Conservation (phyloP, 495 filamentous ascomycete genomes). For the Lasiosphaeria hispida region DNA sequence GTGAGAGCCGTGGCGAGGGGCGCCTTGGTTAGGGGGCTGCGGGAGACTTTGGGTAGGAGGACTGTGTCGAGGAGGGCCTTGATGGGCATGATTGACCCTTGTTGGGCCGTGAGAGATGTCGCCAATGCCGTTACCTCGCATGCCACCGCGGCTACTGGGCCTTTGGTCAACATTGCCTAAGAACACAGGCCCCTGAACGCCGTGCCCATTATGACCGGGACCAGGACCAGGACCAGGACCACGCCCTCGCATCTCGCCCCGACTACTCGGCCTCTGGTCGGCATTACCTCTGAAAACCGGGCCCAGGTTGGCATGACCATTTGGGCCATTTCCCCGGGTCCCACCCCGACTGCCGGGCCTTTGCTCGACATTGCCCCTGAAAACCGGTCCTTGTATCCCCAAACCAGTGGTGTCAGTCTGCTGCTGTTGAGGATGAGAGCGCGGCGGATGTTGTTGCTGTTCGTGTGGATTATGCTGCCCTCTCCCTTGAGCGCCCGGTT, state of each 20-base stretch:
- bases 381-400: constrained; percentile 15
- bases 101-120: background rate
- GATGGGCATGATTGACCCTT: background rate
- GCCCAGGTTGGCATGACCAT: background rate
- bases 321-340: constrained; percentile 10
- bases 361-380: constrained; percentile 24
- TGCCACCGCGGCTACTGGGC: constrained; percentile 1
- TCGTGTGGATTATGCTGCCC: background rate
- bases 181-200: background rate
- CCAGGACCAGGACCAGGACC: constrained; percentile 1
- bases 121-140: background rate
- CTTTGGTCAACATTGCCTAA: background rate
- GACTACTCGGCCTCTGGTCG: background rate
- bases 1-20: background rate
- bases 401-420: background rate
- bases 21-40: constrained; percentile 1
- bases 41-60: constrained; percentile 31
- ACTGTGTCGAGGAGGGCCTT: constrained; percentile 30
- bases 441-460: background rate
- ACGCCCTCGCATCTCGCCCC: background rate
- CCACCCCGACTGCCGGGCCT: constrained; percentile 25
- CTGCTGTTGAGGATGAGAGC: background rate
- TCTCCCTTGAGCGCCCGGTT: background rate
- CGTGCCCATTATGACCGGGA: background rate
- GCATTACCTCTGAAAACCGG: background rate